Evolutionary conservation across 768 basidiomycete species (phyloP).

Genomic region (Filobasidium wieringae): DNA sequence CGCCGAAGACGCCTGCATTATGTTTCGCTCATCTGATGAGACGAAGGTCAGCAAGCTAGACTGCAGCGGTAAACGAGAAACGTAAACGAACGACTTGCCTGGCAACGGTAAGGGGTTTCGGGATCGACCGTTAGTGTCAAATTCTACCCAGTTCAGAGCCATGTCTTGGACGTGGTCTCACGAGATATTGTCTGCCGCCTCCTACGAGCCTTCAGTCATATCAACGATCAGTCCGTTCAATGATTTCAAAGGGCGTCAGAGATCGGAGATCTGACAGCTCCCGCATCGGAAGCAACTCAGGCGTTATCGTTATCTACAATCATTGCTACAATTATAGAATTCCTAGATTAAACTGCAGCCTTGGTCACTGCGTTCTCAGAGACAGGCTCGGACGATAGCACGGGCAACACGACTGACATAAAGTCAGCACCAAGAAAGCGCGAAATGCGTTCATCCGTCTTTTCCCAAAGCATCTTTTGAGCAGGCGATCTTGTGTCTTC

Average conservation of each 20-base stretch:
- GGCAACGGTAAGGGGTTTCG: background rate
- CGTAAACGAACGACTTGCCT: background rate
- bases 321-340: too few species aligned
- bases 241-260: too few species aligned
- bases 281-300: too few species aligned
- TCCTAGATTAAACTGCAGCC: background rate
- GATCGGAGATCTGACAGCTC: too few species aligned
- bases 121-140: background rate
- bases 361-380: background rate
- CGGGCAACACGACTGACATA: background rate
- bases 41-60: background rate
- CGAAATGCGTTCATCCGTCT: background rate
- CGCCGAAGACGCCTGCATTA: background rate
- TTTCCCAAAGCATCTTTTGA: slow-evolving; percentile 50
- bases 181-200: too few species aligned
- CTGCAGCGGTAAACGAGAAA: too few species aligned
- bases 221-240: too few species aligned
- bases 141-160: background rate
- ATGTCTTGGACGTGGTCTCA: too few species aligned
- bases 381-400: too few species aligned
- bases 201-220: too few species aligned
- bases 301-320: too few species aligned
- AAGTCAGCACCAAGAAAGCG: background rate
- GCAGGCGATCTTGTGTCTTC: slow-evolving; percentile 20
- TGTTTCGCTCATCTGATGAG: background rate